These are phyloP conservation scores for Alternaria sp. DNA, from an alignment of 2,329 filamentous ascomycete species.

Conservation along the genomic window DNA sequence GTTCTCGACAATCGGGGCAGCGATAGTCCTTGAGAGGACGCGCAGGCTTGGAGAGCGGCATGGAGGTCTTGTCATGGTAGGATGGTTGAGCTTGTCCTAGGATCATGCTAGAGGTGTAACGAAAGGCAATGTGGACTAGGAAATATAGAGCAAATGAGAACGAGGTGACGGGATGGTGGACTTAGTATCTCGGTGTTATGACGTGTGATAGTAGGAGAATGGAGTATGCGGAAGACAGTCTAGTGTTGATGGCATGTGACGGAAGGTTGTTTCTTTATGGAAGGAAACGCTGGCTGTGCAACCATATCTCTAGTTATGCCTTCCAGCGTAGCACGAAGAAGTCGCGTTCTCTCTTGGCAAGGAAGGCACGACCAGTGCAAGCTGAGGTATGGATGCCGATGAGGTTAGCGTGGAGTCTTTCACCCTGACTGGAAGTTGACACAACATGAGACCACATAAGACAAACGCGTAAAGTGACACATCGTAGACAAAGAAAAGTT, in stretches of 20 bases:
- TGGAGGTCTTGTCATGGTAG: constrained; percentile 16
- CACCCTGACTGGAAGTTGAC: too few relatives aligned
- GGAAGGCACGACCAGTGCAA: not conserved
- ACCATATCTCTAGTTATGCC: not conserved
- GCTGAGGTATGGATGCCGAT: too few relatives aligned
- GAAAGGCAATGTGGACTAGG: constrained; percentile 20
- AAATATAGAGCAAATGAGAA: constrained; percentile 12
- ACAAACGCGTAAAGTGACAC: too few relatives aligned
- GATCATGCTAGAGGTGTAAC: constrained; percentile 23
- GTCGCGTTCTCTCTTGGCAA: not conserved
- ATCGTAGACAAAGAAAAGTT: too few relatives aligned
- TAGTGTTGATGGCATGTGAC: not conserved
- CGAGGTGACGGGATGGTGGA: constrained; percentile 16
- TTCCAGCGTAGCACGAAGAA: not conserved
- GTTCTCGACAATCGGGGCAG: constrained; percentile 21
- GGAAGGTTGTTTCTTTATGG: not conserved
- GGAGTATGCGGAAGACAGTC: not conserved
- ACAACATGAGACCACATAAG: too few relatives aligned
- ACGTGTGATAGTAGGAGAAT: not conserved
- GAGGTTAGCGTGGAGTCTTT: too few relatives aligned
- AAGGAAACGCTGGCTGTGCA: not conserved
- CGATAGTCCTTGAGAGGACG: constrained; percentile 15
- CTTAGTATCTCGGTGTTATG: not conserved
- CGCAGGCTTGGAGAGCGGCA: not conserved
- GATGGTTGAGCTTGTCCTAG: constrained; percentile 18